Conservation (phyloP, 1,284 basidiomycete genomes). For the Puccinia coronata region DNA sequence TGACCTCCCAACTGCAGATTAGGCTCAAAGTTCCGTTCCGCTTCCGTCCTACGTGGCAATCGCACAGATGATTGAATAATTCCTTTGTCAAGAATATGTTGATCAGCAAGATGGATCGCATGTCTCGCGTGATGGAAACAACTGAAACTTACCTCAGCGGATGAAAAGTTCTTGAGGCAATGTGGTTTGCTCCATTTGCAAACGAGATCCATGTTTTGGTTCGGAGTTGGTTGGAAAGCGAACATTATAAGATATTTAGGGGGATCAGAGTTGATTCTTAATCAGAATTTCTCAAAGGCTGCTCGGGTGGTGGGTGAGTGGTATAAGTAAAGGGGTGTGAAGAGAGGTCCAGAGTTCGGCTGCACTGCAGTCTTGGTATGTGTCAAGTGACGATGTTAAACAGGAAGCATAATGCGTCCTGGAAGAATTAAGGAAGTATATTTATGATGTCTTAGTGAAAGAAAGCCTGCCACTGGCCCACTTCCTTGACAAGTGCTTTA, state of each 20-base stretch:
- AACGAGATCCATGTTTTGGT: slow-evolving; percentile 6
- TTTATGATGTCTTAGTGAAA: background rate
- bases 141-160: slow-evolving; percentile 26
- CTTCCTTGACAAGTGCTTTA: background rate
- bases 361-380: background rate
- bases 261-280: background rate
- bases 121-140: background rate
- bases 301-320: background rate
- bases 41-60: slow-evolving; percentile 45
- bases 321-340: background rate
- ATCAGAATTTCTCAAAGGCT: background rate
- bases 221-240: background rate
- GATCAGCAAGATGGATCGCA: background rate
- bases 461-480: background rate
- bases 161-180: slow-evolving; percentile 13
- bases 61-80: slow-evolving; percentile 49
- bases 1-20: slow-evolving; percentile 44
- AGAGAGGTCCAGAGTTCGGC: background rate
- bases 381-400: background rate
- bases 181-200: slow-evolving; percentile 42
- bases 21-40: slow-evolving; percentile 48
- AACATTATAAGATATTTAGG: background rate
- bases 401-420: background rate
- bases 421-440: background rate
- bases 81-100: background rate